Base-by-base conservation (phyloP, 441 rosid genomes). In the Pelargonium australe region DNA sequence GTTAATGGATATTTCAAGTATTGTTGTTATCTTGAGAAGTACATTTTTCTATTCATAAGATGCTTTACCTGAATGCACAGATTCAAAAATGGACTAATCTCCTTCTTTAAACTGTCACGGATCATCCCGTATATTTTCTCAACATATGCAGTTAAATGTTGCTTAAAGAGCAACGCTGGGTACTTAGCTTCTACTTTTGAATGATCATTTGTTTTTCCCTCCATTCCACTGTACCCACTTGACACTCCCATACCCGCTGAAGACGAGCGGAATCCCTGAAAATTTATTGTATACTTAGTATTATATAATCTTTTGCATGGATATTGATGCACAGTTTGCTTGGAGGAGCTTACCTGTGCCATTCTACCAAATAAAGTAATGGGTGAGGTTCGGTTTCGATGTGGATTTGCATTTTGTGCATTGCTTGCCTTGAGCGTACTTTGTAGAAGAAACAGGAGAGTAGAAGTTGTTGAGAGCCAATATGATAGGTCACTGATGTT, bases 131-230 rank as follows among this genome's bases (percentile, higher is more conserved):
- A 89, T 76, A 85, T 78, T 75, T 87, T 89, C 85, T 89, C 95
- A 47, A 87, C 86, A 68, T 71, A 85, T 63, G 95, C 95, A 11
- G 92, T 85, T 69, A 89, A 69, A 75, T 89, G 95, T 72, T 89
- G 96, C 77, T 89, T 89, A 72, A 89, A 89, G 44, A 87, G 85
- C 65, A 89, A 77, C 47, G 91, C 90, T 49, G 96, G 96, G 71
- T 86, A 89, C 80, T 87, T 89, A 57, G 96, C 96, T 73, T 89
- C 96, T 19, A 87, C 80, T 78, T 79, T 80, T 68, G 78, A 67
- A 66, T 80, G 82, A 68, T 80, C 84, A 16, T 71, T 75, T 57
- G 81, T 73, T 70, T 78, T 80, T 16, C 82, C 86, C 60, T 72
- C 80, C 82, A 85, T 79, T 72, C 91, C 86, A 67, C 88, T 79